phyloP scores from a whole-genome alignment of 176 grass and related monocot species.

The Cenchrus americanus region DNA sequence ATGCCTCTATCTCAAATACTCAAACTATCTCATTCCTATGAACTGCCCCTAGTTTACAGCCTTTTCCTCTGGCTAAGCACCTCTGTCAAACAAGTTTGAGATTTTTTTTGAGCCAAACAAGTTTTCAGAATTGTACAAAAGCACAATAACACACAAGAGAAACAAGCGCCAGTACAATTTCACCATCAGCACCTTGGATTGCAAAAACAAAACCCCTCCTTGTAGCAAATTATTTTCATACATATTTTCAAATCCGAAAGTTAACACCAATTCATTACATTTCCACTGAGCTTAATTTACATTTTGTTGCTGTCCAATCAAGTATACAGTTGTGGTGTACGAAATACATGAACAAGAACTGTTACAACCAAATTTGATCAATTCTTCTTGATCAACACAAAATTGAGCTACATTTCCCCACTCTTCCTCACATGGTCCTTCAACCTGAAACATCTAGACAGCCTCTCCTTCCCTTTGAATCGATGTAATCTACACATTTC shows the following conservation, averaged over 20 bases:
- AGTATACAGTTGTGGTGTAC: not conserved
- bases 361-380: not conserved
- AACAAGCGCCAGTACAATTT: not conserved
- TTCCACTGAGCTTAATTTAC: not conserved
- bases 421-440: not conserved
- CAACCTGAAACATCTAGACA: not conserved
- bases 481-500: slow-evolving; percentile 35
- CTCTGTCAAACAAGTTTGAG: not conserved
- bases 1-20: not conserved
- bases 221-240: not conserved
- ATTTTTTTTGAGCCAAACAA: not conserved
- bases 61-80: not conserved
- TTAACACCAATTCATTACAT: not conserved
- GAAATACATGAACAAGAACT: not conserved
- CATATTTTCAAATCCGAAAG: not conserved
- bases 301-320: not conserved
- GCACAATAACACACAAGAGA: not conserved
- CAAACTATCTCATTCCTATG: not conserved
- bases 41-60: not conserved
- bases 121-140: not conserved
- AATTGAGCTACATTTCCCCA: slow-evolving; percentile 13
- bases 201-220: not conserved
- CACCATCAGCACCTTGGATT: not conserved
- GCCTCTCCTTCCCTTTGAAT: not conserved
- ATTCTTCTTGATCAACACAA: slow-evolving; percentile 25